Percentiles rank a stretch among this genome's conserved stretches.
Conservation (phyloP, 2,329 filamentous ascomycete genomes). For the Alternaria solani region DNA sequence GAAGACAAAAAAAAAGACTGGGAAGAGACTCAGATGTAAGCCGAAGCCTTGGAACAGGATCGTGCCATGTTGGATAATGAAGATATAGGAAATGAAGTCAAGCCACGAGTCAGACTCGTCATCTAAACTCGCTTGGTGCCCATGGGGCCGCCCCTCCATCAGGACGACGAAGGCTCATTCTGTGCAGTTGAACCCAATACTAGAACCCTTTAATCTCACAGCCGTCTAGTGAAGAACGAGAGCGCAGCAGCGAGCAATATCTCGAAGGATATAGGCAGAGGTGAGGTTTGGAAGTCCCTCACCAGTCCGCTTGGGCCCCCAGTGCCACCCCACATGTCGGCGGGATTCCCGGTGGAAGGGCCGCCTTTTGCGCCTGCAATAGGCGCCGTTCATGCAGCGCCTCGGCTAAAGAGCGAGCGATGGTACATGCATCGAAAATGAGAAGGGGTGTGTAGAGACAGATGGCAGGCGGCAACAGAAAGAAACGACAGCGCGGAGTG, state of each 20-base stretch:
- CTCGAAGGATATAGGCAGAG: slow-evolving; percentile 35
- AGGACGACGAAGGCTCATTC: slow-evolving; percentile 18
- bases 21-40: slow-evolving; percentile 25
- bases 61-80: slow-evolving; percentile 17
- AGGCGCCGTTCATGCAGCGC: slow-evolving; percentile 34
- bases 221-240: slow-evolving; percentile 23
- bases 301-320: slow-evolving; percentile 14
- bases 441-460: slow-evolving; percentile 6
- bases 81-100: slow-evolving; percentile 46
- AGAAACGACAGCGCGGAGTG: slow-evolving; percentile 8
- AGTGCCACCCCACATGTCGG: slow-evolving; percentile 29
- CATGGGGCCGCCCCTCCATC: slow-evolving; percentile 31
- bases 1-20: slow-evolving; percentile 13
- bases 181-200: slow-evolving; percentile 25
- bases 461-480: slow-evolving; percentile 12
- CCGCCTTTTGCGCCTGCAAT: slow-evolving; percentile 24
- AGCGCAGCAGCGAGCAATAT: slow-evolving; percentile 22
- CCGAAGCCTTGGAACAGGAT: slow-evolving; percentile 20
- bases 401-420: slow-evolving; percentile 32
- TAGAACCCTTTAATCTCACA: slow-evolving; percentile 46
- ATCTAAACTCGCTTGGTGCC: slow-evolving; percentile 31
- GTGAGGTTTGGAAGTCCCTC: slow-evolving; percentile 41
- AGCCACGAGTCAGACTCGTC: slow-evolving; percentile 46
- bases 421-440: slow-evolving; percentile 17
- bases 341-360: slow-evolving; percentile 28